These are phyloP conservation scores for Panus rudis DNA, from an alignment of 768 basidiomycete genomes.

Conservation along the genomic window DNA sequence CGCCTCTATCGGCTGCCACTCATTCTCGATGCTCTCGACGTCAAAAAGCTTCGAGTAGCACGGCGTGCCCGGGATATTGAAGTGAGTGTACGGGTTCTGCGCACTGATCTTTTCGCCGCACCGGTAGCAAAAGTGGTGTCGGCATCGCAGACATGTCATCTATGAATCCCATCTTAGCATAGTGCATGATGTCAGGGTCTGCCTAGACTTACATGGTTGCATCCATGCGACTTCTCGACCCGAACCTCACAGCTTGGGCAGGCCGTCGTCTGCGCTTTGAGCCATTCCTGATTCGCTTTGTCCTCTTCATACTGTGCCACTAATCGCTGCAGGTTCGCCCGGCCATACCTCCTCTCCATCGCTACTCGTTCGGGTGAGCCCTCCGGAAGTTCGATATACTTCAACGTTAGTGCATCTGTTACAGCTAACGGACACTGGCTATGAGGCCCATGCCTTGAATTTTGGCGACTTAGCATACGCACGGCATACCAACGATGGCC, in stretches of 20 bases:
- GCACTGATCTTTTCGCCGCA: conserved; percentile 52
- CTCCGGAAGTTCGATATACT: conserved; percentile 57
- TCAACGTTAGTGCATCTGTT: conserved; percentile 55
- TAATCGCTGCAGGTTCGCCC: conserved; percentile 49
- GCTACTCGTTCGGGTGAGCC: conserved; percentile 39
- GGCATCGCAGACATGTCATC: conserved; percentile 78
- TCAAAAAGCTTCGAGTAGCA: conserved; percentile 73
- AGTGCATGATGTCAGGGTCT: no score
- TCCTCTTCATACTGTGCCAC: conserved; percentile 66
- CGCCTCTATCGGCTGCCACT: conserved; percentile 42
- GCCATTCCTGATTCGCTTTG: conserved; percentile 66
- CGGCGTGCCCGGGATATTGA: conserved; percentile 40
- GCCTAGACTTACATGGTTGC: conserved; percentile 83
- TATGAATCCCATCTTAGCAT: conserved; percentile 17
- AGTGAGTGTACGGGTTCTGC: conserved; percentile 60
- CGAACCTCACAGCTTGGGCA: conserved; percentile 70
- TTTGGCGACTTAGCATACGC: no score
- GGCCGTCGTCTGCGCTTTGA: conserved; percentile 56
- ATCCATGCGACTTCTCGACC: conserved; percentile 74
- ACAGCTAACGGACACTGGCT: conserved; percentile 61
- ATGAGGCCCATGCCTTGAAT: conserved; percentile 84
- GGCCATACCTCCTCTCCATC: conserved; percentile 64
- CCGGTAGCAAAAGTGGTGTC: conserved; percentile 75
- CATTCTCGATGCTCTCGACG: conserved; percentile 30
- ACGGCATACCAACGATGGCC: neutral